Percentiles rank a stretch among this genome's conserved stretches.
phyloP scores from a whole-genome alignment of 2,329 filamentous ascomycete genomes.

The Penicillium sclerotigenum region DNA sequence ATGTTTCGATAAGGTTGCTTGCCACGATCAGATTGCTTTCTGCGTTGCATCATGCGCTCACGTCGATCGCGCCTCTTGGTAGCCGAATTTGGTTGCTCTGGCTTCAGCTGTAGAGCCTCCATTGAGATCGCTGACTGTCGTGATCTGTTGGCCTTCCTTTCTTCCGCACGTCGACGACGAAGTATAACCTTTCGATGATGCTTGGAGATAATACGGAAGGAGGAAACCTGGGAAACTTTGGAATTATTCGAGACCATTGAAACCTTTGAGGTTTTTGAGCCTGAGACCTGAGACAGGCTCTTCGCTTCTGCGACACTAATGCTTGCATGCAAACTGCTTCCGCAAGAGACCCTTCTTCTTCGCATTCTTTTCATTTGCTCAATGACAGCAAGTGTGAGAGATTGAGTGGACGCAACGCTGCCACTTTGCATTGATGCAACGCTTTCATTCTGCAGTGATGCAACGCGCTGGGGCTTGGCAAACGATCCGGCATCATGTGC shows the following conservation, averaged over 20 bases:
- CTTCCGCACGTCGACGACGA: slow-evolving; percentile 10
- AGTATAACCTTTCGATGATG: neutral
- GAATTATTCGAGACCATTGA: neutral
- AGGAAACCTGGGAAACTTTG: neutral
- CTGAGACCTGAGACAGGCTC: neutral
- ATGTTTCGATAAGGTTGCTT: slow-evolving; percentile 21
- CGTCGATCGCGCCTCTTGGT: slow-evolving; percentile 36
- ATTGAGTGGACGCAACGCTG: slow-evolving; percentile 9
- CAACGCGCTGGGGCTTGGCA: slow-evolving; percentile 1
- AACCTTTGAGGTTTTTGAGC: neutral
- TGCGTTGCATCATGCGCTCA: slow-evolving; percentile 33
- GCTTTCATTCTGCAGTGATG: slow-evolving; percentile 1
- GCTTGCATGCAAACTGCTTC: neutral
- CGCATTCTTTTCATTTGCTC: slow-evolving; percentile 11
- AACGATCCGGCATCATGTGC: neutral
- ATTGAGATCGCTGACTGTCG: neutral
- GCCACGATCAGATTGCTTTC: slow-evolving; percentile 8
- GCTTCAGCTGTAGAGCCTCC: neutral
- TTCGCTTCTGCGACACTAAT: neutral
- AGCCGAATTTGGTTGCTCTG: slow-evolving; percentile 33
- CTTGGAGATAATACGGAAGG: neutral
- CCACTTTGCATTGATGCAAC: slow-evolving; percentile 7
- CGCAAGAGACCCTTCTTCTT: neutral
- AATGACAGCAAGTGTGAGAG: slow-evolving; percentile 14
- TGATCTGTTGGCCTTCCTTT: neutral